Percentiles rank a stretch among this genome's conserved stretches.
phyloP scores from a whole-genome alignment of 306 rosid species.

The Cucumis hystrix region DNA sequence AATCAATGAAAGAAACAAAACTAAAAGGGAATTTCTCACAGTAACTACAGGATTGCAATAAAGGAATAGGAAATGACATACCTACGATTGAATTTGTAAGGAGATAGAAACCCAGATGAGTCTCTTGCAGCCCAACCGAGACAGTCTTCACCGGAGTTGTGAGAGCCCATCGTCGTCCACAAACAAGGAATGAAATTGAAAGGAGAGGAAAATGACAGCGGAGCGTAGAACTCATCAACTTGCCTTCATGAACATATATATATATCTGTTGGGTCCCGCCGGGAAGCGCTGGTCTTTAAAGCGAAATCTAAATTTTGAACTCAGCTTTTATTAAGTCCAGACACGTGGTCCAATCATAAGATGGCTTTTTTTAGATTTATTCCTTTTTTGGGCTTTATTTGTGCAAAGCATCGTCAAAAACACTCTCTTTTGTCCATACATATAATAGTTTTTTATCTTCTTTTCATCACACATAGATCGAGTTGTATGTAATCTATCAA shows the following conservation, averaged over 20 bases:
- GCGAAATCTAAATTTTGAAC: too few species aligned
- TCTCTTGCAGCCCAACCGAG: constrained; percentile 79
- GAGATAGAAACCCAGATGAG: constrained; percentile 51
- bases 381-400: too few species aligned
- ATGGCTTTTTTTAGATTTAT: too few species aligned
- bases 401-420: too few species aligned
- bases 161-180: constrained; percentile 28
- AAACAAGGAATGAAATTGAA: neutral
- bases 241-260: neutral
- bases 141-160: constrained; percentile 29
- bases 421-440: too few species aligned
- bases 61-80: neutral
- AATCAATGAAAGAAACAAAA: neutral
- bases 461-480: too few species aligned
- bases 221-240: neutral
- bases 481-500: too few species aligned
- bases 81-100: constrained; percentile 72
- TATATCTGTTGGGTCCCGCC: too few species aligned
- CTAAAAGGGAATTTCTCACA: neutral
- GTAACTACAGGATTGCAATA: neutral
- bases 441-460: too few species aligned
- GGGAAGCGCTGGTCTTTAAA: too few species aligned
- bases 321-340: too few species aligned
- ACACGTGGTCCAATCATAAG: too few species aligned
- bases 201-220: neutral